These are phyloP conservation scores for Trametes gibbosa DNA, from an alignment of 768 basidiomycete genomes.

Conservation along the genomic window DNA sequence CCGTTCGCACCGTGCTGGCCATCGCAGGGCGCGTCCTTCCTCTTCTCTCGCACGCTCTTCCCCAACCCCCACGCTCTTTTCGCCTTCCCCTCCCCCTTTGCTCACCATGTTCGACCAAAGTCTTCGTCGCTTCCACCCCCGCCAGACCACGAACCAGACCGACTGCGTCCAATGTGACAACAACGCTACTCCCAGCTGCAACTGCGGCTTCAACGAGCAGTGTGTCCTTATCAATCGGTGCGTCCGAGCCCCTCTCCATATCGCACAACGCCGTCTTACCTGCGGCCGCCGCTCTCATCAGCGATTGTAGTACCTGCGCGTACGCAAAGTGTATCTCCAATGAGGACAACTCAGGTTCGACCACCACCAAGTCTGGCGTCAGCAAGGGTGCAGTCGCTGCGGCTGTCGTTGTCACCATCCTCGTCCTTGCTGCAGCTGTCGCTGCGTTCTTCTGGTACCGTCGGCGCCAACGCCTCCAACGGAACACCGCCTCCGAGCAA, in stretches of 20 bases:
- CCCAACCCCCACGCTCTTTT: constrained; percentile 27
- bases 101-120: constrained; percentile 14
- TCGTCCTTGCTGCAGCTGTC: constrained; percentile 54
- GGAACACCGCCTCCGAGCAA: constrained; percentile 29
- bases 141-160: constrained; percentile 18
- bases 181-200: constrained; percentile 49
- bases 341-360: constrained; percentile 6
- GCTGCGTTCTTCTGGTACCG: constrained; percentile 63
- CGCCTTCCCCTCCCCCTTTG: constrained; percentile 6
- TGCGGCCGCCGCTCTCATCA: constrained; percentile 29
- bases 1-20: constrained; percentile 32
- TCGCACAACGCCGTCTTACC: neutral
- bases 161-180: constrained; percentile 48
- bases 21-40: constrained; percentile 25
- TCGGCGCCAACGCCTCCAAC: constrained; percentile 44
- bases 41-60: constrained; percentile 1
- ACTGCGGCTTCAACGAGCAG: constrained; percentile 49
- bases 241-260: constrained; percentile 20
- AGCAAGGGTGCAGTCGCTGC: constrained; percentile 75
- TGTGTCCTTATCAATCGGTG: constrained; percentile 65
- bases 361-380: constrained; percentile 36
- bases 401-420: constrained; percentile 61
- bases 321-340: constrained; percentile 49
- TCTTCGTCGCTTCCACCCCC: constrained; percentile 19
- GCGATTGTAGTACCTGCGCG: constrained; percentile 58